Evolutionary conservation across 1,139 yeast genomes (phyloP).

Genomic region (Pichia sp.): DNA sequence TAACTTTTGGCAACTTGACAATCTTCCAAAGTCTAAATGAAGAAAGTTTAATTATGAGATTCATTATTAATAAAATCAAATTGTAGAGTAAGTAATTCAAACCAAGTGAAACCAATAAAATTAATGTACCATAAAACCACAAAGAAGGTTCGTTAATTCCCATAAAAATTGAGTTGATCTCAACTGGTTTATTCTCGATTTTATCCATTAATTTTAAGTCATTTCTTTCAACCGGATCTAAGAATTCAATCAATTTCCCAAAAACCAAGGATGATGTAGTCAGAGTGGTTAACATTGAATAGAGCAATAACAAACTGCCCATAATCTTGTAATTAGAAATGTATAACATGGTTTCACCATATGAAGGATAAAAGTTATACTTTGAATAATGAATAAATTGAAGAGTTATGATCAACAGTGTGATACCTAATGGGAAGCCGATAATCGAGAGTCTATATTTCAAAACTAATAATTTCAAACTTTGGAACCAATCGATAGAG

Average conservation of each 20-base stretch:
- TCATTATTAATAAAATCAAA: slow-evolving; percentile 7
- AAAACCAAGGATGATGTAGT: slow-evolving; percentile 26
- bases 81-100: slow-evolving; percentile 33
- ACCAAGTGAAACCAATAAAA: slow-evolving; percentile 52
- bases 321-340: slow-evolving; percentile 33
- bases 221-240: slow-evolving; percentile 54
- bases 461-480: slow-evolving; percentile 54
- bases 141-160: slow-evolving; percentile 63
- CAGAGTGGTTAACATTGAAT: slow-evolving; percentile 40
- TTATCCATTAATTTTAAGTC: slow-evolving; percentile 35
- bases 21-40: slow-evolving; percentile 6
- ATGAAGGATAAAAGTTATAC: slow-evolving; percentile 49
- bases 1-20: slow-evolving; percentile 6
- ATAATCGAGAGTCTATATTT: slow-evolving; percentile 64
- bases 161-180: slow-evolving; percentile 48
- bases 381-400: slow-evolving; percentile 44
- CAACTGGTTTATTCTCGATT: slow-evolving; percentile 29
- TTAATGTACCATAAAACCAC: slow-evolving; percentile 59
- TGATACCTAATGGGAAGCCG: slow-evolving; percentile 53
- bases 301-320: slow-evolving; percentile 22
- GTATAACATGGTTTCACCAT: slow-evolving; percentile 44
- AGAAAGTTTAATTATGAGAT: slow-evolving; percentile 1
- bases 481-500: slow-evolving; percentile 42
- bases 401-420: slow-evolving; percentile 42
- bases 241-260: slow-evolving; percentile 34